Conservation (phyloP, 192 early-diverging fungal species). For the Coemansia sp. region DNA sequence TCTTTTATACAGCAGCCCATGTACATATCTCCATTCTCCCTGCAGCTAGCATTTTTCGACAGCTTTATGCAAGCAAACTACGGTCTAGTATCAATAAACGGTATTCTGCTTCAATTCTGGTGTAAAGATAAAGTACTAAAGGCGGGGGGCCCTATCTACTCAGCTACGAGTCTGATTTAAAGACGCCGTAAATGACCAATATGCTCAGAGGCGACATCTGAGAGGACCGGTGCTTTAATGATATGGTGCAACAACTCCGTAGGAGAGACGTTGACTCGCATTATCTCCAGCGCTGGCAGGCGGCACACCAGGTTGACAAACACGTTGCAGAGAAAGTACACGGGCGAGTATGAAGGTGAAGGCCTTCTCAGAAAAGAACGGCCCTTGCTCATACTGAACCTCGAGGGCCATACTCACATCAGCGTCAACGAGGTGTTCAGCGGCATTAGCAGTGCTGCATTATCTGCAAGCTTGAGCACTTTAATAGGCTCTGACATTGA, state of each 20-base stretch:
- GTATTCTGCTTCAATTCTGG: too few relatives aligned
- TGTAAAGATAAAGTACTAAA: too few relatives aligned
- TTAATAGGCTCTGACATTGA: neutral
- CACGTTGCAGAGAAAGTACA: neutral
- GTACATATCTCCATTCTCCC: too few relatives aligned
- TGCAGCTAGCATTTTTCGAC: too few relatives aligned
- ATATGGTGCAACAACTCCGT: neutral
- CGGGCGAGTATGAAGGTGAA: neutral
- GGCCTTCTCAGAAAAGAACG: neutral
- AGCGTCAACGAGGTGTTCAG: neutral
- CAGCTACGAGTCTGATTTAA: neutral
- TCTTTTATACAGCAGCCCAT: too few relatives aligned
- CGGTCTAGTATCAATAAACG: too few relatives aligned
- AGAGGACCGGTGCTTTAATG: neutral
- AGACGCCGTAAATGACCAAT: neutral
- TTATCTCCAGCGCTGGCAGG: neutral
- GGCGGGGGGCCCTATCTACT: neutral
- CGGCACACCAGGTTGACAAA: neutral
- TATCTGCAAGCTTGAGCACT: neutral
- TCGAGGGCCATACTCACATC: neutral
- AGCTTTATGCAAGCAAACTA: too few relatives aligned
- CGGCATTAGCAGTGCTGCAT: neutral
- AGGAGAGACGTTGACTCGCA: neutral
- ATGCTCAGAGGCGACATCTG: neutral
- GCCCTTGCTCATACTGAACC: neutral